Evolutionary conservation across 306 rosid species (phyloP).

Genomic region (Cajanus cajan): DNA sequence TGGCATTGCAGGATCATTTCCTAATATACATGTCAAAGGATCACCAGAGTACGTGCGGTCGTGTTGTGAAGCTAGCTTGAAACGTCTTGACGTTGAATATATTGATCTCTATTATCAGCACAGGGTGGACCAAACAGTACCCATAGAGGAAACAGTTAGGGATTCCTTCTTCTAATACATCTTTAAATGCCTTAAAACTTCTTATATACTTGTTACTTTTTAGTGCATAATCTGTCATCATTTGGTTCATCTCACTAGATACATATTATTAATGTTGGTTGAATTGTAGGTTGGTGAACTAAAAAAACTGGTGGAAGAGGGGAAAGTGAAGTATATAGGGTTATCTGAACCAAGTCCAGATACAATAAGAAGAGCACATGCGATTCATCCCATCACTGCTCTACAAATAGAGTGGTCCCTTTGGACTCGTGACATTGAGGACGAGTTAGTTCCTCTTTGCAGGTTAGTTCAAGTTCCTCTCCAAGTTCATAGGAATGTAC

Average conservation of each 20-base stretch:
- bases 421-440: slow-evolving; percentile 17
- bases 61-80: slow-evolving; percentile 76
- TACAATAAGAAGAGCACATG: slow-evolving; percentile 37
- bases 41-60: slow-evolving; percentile 68
- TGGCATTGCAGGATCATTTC: slow-evolving; percentile 35
- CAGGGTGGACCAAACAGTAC: slow-evolving; percentile 46
- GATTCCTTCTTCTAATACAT: background rate
- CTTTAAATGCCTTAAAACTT: background rate
- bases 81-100: slow-evolving; percentile 65
- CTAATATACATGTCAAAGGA: slow-evolving; percentile 39
- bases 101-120: slow-evolving; percentile 87
- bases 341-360: slow-evolving; percentile 77
- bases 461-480: background rate
- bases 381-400: slow-evolving; percentile 10
- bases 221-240: background rate
- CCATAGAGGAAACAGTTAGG: slow-evolving; percentile 74
- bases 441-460: slow-evolving; percentile 29
- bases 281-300: slow-evolving; percentile 60
- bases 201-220: background rate
- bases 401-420: slow-evolving; percentile 14
- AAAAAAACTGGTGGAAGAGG: slow-evolving; percentile 78
- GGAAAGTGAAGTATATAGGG: slow-evolving; percentile 70
- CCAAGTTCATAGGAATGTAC: background rate
- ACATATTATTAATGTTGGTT: background rate
- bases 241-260: background rate